Percentiles rank a stretch among this genome's conserved stretches.
phyloP scores from a whole-genome alignment of 2,329 filamentous ascomycete species.

The Botrytis paeoniae region DNA sequence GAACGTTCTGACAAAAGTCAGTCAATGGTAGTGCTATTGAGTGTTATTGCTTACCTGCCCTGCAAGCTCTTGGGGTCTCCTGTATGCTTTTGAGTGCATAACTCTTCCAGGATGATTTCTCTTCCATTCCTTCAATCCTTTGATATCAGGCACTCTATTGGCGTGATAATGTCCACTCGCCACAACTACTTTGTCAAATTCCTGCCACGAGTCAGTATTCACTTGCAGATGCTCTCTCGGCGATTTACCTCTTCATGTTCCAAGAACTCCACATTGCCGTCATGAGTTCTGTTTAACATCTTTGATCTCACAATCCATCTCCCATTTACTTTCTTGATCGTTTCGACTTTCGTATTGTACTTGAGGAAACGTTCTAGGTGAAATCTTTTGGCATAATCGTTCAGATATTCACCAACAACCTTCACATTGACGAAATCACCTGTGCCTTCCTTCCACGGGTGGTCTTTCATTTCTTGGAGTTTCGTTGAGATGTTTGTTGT shows the following conservation, averaged over 20 bases:
- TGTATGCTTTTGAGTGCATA: slow-evolving; percentile 70
- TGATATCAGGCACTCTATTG: slow-evolving; percentile 58
- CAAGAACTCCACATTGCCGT: slow-evolving; percentile 4
- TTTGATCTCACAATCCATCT: slow-evolving; percentile 28
- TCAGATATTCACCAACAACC: slow-evolving; percentile 29
- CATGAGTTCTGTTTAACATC: slow-evolving; percentile 20
- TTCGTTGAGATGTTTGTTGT: slow-evolving; percentile 33
- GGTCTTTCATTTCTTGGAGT: slow-evolving; percentile 29
- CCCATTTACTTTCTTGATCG: slow-evolving; percentile 25
- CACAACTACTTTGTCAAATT: slow-evolving; percentile 63
- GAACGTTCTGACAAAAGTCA: slow-evolving; percentile 43
- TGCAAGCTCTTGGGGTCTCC: slow-evolving; percentile 55
- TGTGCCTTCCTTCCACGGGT: slow-evolving; percentile 32
- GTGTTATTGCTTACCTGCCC: slow-evolving; percentile 41
- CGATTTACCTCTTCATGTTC: not conserved
- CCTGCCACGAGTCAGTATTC: slow-evolving; percentile 18
- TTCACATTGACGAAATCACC: slow-evolving; percentile 30
- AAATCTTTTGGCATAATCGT: slow-evolving; percentile 25
- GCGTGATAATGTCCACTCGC: slow-evolving; percentile 66
- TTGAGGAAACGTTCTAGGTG: slow-evolving; percentile 24
- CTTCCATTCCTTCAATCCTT: slow-evolving; percentile 59
- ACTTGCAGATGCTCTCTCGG: not conserved
- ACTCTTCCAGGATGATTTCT: slow-evolving; percentile 50
- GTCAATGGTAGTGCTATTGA: not conserved
- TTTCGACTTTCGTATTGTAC: slow-evolving; percentile 32